Evolutionary conservation across 768 basidiomycete species (phyloP).

Genomic region (Trametes cingulata): DNA sequence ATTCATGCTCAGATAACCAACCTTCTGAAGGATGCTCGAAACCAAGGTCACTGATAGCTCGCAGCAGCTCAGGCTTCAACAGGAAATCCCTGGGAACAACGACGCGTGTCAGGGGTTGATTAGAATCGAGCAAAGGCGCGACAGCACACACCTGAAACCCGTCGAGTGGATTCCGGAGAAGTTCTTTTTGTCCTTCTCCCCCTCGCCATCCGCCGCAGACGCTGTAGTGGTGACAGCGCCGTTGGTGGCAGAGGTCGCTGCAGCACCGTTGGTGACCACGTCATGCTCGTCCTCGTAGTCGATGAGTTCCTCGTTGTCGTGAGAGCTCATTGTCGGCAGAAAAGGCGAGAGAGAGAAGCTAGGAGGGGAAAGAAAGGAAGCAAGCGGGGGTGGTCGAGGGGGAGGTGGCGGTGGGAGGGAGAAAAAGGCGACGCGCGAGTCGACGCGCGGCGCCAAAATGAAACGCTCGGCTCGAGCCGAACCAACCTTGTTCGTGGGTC

Average conservation of each 20-base stretch:
- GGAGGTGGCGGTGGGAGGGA: slow-evolving; percentile 27
- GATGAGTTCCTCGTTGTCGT: slow-evolving; percentile 90
- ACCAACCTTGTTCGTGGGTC: slow-evolving; percentile 4
- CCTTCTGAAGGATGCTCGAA: slow-evolving; percentile 99
- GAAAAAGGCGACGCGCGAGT: slow-evolving; percentile 29
- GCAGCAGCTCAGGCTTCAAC: slow-evolving; percentile 93
- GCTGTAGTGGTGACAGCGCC: slow-evolving; percentile 49
- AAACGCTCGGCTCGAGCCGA: slow-evolving; percentile 11
- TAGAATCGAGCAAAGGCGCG: background rate
- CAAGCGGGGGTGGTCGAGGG: slow-evolving; percentile 18
- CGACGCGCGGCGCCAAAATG: slow-evolving; percentile 21
- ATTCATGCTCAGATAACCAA: slow-evolving; percentile 35
- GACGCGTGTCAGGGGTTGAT: slow-evolving; percentile 20
- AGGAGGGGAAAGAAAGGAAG: slow-evolving; percentile 32
- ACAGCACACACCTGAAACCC: slow-evolving; percentile 80
- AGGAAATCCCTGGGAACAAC: slow-evolving; percentile 82
- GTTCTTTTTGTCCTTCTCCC: slow-evolving; percentile 92
- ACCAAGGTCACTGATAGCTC: slow-evolving; percentile 98
- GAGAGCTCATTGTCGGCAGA: slow-evolving; percentile 60
- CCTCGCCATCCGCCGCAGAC: slow-evolving; percentile 50
- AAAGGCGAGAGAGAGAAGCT: slow-evolving; percentile 31
- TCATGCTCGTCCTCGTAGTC: slow-evolving; percentile 95
- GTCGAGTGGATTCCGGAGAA: slow-evolving; percentile 99
- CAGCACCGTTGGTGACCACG: slow-evolving; percentile 60
- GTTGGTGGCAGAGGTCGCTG: slow-evolving; percentile 46